A percentile compares a stretch with the other conserved stretches of the same genome.
These are phyloP conservation scores for Mucuna pruriens DNA, from an alignment of 306 rosid genomes.

Conservation along the genomic window DNA sequence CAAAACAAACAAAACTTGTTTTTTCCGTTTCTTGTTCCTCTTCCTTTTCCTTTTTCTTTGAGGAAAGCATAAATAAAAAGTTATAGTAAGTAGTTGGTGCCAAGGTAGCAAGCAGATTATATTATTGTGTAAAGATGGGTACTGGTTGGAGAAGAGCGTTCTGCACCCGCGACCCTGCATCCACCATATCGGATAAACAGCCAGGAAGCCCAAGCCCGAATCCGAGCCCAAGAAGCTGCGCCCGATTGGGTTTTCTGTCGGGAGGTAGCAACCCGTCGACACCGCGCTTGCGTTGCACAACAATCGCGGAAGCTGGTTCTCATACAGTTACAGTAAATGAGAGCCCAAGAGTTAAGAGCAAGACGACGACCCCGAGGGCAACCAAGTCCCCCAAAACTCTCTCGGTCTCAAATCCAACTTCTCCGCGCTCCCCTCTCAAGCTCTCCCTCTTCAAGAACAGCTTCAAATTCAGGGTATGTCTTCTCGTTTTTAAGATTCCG, in stretches of 20 bases:
- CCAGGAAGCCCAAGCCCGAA: conserved; percentile 52
- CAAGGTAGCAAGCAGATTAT: not conserved
- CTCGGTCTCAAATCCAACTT: conserved; percentile 67
- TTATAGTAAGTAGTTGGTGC: conserved; percentile 11
- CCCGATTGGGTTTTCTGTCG: conserved; percentile 71
- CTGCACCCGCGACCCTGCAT: conserved; percentile 78
- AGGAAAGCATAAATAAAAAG: conserved; percentile 31
- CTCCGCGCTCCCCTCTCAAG: conserved; percentile 93
- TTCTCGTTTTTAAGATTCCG: too few species aligned
- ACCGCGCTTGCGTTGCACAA: conserved; percentile 39
- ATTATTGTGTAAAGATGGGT: conserved; percentile 58
- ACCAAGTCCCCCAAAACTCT: conserved; percentile 51
- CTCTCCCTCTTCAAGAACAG: conserved; percentile 91
- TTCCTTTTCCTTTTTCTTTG: too few species aligned
- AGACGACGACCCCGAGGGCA: conserved; percentile 52
- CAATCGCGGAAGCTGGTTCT: not conserved
- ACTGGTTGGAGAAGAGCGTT: conserved; percentile 98
- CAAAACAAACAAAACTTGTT: conserved; percentile 50
- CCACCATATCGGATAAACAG: conserved; percentile 53
- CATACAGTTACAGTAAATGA: conserved; percentile 39
- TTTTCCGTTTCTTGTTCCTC: conserved; percentile 29
- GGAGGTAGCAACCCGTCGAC: conserved; percentile 74
- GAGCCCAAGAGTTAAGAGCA: conserved; percentile 51
- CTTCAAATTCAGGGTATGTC: conserved; percentile 84
- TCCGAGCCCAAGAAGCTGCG: conserved; percentile 79